Evolutionary conservation across 352 stramenopile species (phyloP).

Genomic region (Phytophthora agathidicida): DNA sequence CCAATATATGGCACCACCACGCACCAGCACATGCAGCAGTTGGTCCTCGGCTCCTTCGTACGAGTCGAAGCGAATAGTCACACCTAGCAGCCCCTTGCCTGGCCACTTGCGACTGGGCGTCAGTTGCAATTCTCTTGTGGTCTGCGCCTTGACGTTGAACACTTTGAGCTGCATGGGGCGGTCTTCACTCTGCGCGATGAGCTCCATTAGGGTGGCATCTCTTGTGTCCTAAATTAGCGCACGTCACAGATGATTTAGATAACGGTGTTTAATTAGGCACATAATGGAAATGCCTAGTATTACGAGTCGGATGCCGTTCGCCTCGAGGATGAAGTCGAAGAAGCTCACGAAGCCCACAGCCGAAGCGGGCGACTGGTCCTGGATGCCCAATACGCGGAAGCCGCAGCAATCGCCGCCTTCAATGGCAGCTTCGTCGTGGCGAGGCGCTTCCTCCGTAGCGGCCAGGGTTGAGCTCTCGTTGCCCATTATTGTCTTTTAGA

Average conservation of each 20-base stretch:
- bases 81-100: conserved; percentile 94
- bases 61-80: conserved; percentile 98
- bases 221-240: conserved; percentile 60
- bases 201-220: conserved; percentile 92
- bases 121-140: conserved; percentile 76
- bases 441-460: conserved; percentile 9
- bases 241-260: conserved; percentile 5
- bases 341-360: conserved; percentile 95
- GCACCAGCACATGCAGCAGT: conserved; percentile 93
- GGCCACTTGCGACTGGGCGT: conserved; percentile 93
- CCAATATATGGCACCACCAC: conserved; percentile 1
- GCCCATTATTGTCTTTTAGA: conserved; percentile 50
- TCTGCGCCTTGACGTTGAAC: conserved; percentile 86
- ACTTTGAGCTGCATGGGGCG: conserved; percentile 70
- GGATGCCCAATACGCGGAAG: conserved; percentile 97
- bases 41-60: conserved; percentile 96
- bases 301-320: conserved; percentile 88
- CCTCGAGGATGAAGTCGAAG: conserved; percentile 98
- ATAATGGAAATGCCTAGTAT: background rate
- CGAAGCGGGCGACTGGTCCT: conserved; percentile 93
- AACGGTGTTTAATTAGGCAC: background rate
- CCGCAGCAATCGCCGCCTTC: conserved; percentile 78
- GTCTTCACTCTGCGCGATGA: conserved; percentile 90
- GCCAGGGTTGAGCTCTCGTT: conserved; percentile 54
- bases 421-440: conserved; percentile 30